Base-by-base conservation (phyloP, 345 rosid species). In the Clarkia xantiana region DNA sequence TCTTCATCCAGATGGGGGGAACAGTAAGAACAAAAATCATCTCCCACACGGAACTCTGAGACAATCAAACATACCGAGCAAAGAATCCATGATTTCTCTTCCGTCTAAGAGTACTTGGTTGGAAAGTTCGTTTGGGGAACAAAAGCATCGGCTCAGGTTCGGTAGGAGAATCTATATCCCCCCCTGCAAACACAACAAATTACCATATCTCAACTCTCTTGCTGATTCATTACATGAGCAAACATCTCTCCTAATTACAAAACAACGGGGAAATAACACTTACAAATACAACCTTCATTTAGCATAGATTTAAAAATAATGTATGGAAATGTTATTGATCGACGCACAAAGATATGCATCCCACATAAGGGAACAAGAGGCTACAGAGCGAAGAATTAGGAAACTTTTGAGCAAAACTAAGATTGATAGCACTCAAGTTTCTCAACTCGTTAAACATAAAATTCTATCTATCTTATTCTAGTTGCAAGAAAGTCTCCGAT, bases 81-180 rank as follows among this genome's bases (percentile, higher is more conserved):
- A 86, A 86, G 74, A 65, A 91, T 11, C 98, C 96, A 67, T 81
- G 94, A 47, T 66, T 91, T 39, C 98, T 74, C 71, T 91, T 86
- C 44, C 96, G 86, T 63, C 73, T 79, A 51, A 91, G 65, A 61
- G 65, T 59, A 67, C 96, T 91, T 45, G 98, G 96, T 61, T 91
- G 96, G 77, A 60, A 86, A 45, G 94, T 86, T 72, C 96, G 68
- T 54, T 91, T 91, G 4, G 94, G 76, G 53, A 73, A 65, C 44
- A 78, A 66, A 39, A 86, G 77, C 80, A 86, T 68, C 9, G 96
- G 86, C 64, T 76, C 98, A 56, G 96, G 86, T 64, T 78, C 98
- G 58, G 29, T 62, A 1, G 90, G 68, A 44, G 87, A 78, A 71
- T 80, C 38, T n/a, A 20, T 46, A 53, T 61, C 74, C 0, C 74